Evolutionary conservation across 2,329 filamentous ascomycete species (phyloP).

Genomic region (Pseudonectria buxi): DNA sequence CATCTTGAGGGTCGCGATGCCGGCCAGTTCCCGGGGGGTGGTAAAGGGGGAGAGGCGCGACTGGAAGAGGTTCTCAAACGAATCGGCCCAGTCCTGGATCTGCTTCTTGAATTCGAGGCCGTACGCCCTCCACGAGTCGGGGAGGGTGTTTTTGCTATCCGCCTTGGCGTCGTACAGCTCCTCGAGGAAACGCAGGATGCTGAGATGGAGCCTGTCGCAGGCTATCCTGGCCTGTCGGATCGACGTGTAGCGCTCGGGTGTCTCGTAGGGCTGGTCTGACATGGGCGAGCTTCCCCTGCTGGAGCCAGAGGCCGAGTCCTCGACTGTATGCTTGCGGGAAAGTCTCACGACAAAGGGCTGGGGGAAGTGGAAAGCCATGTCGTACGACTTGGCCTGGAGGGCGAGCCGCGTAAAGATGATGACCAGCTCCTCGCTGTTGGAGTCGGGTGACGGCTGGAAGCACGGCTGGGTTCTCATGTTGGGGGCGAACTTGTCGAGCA

Average conservation of each 20-base stretch:
- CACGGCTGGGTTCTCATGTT: slow-evolving; percentile 27
- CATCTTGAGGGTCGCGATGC: slow-evolving; percentile 57
- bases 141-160: slow-evolving; percentile 47
- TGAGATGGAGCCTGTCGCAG: slow-evolving; percentile 51
- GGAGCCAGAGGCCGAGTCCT: slow-evolving; percentile 33
- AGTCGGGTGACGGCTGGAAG: slow-evolving; percentile 31
- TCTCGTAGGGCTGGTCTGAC: slow-evolving; percentile 15
- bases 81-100: slow-evolving; percentile 47
- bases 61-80: slow-evolving; percentile 49
- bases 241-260: slow-evolving; percentile 36
- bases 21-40: slow-evolving; percentile 50
- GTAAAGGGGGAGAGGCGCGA: slow-evolving; percentile 42
- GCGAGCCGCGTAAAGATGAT: slow-evolving; percentile 58
- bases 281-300: slow-evolving; percentile 35
- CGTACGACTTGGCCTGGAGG: slow-evolving; percentile 61
- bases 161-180: slow-evolving; percentile 41
- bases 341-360: slow-evolving; percentile 52
- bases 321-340: slow-evolving; percentile 16
- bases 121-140: slow-evolving; percentile 39
- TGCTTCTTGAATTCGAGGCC: slow-evolving; percentile 42
- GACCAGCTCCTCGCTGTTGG: slow-evolving; percentile 51
- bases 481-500: slow-evolving; percentile 47
- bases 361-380: slow-evolving; percentile 62
- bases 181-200: slow-evolving; percentile 53
- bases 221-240: slow-evolving; percentile 49